Evolutionary conservation across 2,329 filamentous ascomycete species (phyloP), one percentile per base, ranked within the genome.

Genomic region (Didymella pomorum): DNA sequence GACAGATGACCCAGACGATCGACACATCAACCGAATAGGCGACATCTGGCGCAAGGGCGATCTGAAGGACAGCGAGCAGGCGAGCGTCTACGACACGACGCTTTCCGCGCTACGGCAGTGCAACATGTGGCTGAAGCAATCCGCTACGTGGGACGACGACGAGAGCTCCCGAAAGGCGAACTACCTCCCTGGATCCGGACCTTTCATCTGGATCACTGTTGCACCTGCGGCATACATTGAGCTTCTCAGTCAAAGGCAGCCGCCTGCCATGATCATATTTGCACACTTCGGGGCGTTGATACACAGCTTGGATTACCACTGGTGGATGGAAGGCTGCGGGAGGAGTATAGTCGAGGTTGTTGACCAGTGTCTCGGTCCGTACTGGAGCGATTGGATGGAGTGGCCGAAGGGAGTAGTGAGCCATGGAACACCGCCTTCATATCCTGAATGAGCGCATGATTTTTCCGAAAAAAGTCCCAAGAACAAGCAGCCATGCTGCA

Each of bases 271-370:
- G 31, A 33, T 68, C 14, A 35, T 69, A 11, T 69, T 69, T 42
- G 66, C 64, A 4, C 53, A 53, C n/a, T 70, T 63, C 41, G 64
- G 66, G 2, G 60, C 63, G 10, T 12, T 63, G 25, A 23, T 65
- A 11, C 60, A 65, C 16, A 20, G 33, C 2, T 21, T 66, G 21
- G 47, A 64, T 6, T 10, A 45, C 16, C 59, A 56, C 35, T 70
- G 66, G 67, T 70, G 66, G 65, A 61, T 60, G 37, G 62, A 69
- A 33, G 64, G 66, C 8, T 70, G 66, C 14, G 66, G 66, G 1
- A 61, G 60, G 29, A 66, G 60, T 29, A 67, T 68, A 7, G 64
- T 68, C 1, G 52, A 31, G 2, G 61, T 52, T 2, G 56, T 66
- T 5, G 55, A 60, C 21, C 63, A 64, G 4, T 64, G 50, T 12